A percentile compares a stretch with the other conserved stretches of the same genome.
These are phyloP conservation scores for Davidsoniella virescens DNA, from an alignment of 2,329 filamentous ascomycete species.

Conservation along the genomic window DNA sequence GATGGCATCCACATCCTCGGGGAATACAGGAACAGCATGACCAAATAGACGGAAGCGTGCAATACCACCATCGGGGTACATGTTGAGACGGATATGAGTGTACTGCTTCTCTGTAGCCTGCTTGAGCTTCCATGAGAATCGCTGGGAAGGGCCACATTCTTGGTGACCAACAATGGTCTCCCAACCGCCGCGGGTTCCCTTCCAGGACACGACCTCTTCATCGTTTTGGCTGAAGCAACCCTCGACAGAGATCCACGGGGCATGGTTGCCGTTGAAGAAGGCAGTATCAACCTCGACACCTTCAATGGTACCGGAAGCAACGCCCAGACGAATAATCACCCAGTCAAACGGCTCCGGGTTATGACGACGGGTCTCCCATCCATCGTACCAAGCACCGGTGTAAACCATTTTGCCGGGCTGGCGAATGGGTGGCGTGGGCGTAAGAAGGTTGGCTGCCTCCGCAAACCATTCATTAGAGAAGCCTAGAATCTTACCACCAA, in stretches of 20 bases:
- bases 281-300: slow-evolving; percentile 69
- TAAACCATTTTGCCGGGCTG: slow-evolving; percentile 53
- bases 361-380: slow-evolving; percentile 53
- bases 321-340: slow-evolving; percentile 48
- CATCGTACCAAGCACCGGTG: slow-evolving; percentile 54
- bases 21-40: slow-evolving; percentile 60
- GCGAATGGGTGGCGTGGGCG: slow-evolving; percentile 44
- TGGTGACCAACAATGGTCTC: slow-evolving; percentile 52
- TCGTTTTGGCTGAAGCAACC: slow-evolving; percentile 53
- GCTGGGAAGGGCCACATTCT: slow-evolving; percentile 56
- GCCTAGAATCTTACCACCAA: slow-evolving; percentile 47
- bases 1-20: slow-evolving; percentile 44
- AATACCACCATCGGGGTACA: slow-evolving; percentile 77
- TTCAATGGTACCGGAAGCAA: slow-evolving; percentile 53
- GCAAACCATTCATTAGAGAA: slow-evolving; percentile 57
- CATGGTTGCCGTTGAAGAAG: slow-evolving; percentile 71
- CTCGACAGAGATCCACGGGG: slow-evolving; percentile 62
- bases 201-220: slow-evolving; percentile 46
- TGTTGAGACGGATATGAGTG: slow-evolving; percentile 65
- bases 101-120: slow-evolving; percentile 47
- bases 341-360: slow-evolving; percentile 50
- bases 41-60: slow-evolving; percentile 66
- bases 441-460: slow-evolving; percentile 46
- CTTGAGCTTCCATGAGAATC: slow-evolving; percentile 56
- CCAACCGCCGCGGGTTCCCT: slow-evolving; percentile 45